Evolutionary conservation across 139 green algal species (phyloP), one percentile per base, ranked within the genome.

Genomic region (Trebouxia sp.): DNA sequence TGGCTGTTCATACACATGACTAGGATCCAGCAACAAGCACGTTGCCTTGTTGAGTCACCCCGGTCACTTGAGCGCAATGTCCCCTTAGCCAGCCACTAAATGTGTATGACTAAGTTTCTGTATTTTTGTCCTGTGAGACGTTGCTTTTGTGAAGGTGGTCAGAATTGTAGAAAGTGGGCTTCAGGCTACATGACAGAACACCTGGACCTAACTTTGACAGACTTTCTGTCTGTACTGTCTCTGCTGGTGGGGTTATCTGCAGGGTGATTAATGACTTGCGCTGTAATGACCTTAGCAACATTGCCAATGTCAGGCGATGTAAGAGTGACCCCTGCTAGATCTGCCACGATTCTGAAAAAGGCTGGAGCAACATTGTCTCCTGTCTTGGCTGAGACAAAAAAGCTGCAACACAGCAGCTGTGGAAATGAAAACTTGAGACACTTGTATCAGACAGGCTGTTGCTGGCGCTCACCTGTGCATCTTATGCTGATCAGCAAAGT

Each of bases 301-400:
- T 43, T 38, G n/a, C 32, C 43, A 0, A 79, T 30, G 24, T 79
- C 74, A 14, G 47, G 74, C 14, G 30, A 38, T 32, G 74, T 79
- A 9, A 79, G 47, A 12, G 66, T 30, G 32, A 79, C 32, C 12
- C 47, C 47, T 47, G 74, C 50, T 26, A 79, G 12, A 20, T 79
- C 74, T 65, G 74, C 74, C 11, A 55, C 47, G 12, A 79, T 39
- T 14, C 47, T 28, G 28, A 47, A 79, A 20, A 79, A 79, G 1
- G 74, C 24, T 35, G 74, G 20, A 22, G 74, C 47, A 28, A 79
- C 74, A 66, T 79, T 79, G 74, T 79, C 74, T 30, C 74, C 74
- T 45, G 74, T 79, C 50, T 79, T 79, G 30, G 74, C 74, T 26
- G 74, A 79, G 8, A 79, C 74, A 79, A 79, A 79, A 30, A 37